Conservation (phyloP, 75 land plant species). For the Isoetes taiwanensis region DNA sequence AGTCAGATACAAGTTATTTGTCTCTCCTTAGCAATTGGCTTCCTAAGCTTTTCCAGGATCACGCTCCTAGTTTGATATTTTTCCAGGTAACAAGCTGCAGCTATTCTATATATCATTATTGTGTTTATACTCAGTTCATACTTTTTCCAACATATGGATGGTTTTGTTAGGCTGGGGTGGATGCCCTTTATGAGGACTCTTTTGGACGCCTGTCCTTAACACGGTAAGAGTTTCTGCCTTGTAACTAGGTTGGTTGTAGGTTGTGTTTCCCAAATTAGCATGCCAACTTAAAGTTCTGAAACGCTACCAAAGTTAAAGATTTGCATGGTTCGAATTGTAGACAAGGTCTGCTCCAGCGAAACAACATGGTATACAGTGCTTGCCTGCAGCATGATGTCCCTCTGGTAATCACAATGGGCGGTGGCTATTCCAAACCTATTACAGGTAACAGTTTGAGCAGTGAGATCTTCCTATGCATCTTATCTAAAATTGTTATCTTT, state of each 20-base stretch:
- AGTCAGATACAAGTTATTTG: constrained; percentile 19
- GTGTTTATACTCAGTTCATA: neutral
- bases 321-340: constrained; percentile 7
- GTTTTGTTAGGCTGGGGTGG: constrained; percentile 26
- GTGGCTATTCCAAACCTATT: constrained; percentile 25
- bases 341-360: constrained; percentile 23
- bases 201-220: constrained; percentile 27
- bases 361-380: constrained; percentile 27
- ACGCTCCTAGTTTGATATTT: constrained; percentile 21
- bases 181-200: constrained; percentile 24
- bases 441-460: constrained; percentile 10
- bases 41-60: constrained; percentile 11
- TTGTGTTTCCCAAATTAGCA: neutral
- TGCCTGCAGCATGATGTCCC: constrained; percentile 17
- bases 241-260: constrained; percentile 2
- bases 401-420: constrained; percentile 33
- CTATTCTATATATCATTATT: neutral
- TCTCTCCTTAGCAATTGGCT: constrained; percentile 18
- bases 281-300: neutral
- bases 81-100: constrained; percentile 17
- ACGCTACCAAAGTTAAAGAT: neutral
- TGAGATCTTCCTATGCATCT: neutral
- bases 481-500: neutral
- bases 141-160: neutral
- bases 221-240: neutral